phyloP scores from a whole-genome alignment of 306 rosid genomes.

The Vachellia collinsii region DNA sequence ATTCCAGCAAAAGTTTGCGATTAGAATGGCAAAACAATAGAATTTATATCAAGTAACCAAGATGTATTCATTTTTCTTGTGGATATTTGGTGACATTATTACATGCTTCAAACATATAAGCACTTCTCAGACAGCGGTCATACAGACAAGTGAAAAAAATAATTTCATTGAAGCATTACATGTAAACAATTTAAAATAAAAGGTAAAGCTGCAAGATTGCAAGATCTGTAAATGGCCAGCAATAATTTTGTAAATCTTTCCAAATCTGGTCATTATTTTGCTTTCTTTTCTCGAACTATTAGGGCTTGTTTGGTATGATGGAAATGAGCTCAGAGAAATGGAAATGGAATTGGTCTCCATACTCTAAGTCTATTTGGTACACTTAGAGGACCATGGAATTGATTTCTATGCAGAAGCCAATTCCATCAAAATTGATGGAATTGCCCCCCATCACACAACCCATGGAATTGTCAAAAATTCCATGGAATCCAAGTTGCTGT shows the following conservation, averaged over 20 bases:
- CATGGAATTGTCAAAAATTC: too few relatives aligned
- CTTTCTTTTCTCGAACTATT: background rate
- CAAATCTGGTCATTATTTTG: background rate
- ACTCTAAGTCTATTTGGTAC: too few relatives aligned
- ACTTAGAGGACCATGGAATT: too few relatives aligned
- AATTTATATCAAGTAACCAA: slow-evolving; percentile 14
- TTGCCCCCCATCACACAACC: too few relatives aligned
- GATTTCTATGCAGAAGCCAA: too few relatives aligned
- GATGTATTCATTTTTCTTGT: slow-evolving; percentile 3
- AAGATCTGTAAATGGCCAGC: background rate
- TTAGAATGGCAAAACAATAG: slow-evolving; percentile 15
- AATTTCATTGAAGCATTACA: background rate
- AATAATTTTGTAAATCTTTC: background rate
- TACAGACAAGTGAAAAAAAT: background rate
- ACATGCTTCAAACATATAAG: slow-evolving; percentile 15
- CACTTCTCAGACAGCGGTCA: slow-evolving; percentile 12
- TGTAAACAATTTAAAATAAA: background rate
- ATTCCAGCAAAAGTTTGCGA: slow-evolving; percentile 15
- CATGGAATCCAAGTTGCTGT: too few relatives aligned
- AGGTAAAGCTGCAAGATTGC: background rate
- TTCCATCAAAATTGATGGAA: too few relatives aligned
- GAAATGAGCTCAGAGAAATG: too few relatives aligned
- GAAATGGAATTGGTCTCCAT: too few relatives aligned
- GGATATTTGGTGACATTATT: background rate
- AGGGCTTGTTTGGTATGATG: too few relatives aligned